phyloP scores from a whole-genome alignment of 257 asterid genomes.

The Petunia secreta region DNA sequence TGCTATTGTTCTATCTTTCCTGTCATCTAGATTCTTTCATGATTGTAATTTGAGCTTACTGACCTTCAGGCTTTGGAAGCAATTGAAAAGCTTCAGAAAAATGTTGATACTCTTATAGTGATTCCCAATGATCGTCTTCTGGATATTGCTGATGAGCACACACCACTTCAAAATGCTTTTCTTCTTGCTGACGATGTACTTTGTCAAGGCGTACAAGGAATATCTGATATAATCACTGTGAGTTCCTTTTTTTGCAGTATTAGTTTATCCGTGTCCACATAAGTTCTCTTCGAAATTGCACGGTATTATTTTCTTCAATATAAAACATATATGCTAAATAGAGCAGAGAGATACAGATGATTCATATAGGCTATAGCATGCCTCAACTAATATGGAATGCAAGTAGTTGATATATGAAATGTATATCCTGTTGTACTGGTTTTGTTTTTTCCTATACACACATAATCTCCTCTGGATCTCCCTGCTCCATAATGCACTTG shows the following conservation, averaged over 20 bases:
- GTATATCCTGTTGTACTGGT: no score
- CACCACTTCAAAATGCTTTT: slow-evolving; percentile 97
- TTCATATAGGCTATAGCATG: neutral
- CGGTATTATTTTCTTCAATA: neutral
- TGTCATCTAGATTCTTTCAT: neutral
- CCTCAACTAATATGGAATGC: neutral
- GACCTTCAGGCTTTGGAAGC: slow-evolving; percentile 83
- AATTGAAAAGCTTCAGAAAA: slow-evolving; percentile 91
- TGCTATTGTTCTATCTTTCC: neutral
- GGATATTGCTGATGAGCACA: slow-evolving; percentile 88
- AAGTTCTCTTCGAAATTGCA: neutral
- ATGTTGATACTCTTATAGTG: slow-evolving; percentile 92
- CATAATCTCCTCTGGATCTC: neutral
- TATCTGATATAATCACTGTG: slow-evolving; percentile 93
- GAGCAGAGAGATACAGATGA: neutral
- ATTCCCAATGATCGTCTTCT: slow-evolving; percentile 93
- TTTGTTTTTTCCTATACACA: no score
- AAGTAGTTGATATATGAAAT: no score
- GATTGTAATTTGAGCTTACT: neutral
- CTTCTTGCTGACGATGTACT: slow-evolving; percentile 97
- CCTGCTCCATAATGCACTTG: neutral
- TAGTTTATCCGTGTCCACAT: neutral
- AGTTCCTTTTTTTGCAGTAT: slow-evolving; percentile 29
- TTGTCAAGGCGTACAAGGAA: slow-evolving; percentile 98
- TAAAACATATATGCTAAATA: neutral